These are phyloP conservation scores for Pythium rishiriense DNA, from an alignment of 352 stramenopile genomes.

Conservation along the genomic window DNA sequence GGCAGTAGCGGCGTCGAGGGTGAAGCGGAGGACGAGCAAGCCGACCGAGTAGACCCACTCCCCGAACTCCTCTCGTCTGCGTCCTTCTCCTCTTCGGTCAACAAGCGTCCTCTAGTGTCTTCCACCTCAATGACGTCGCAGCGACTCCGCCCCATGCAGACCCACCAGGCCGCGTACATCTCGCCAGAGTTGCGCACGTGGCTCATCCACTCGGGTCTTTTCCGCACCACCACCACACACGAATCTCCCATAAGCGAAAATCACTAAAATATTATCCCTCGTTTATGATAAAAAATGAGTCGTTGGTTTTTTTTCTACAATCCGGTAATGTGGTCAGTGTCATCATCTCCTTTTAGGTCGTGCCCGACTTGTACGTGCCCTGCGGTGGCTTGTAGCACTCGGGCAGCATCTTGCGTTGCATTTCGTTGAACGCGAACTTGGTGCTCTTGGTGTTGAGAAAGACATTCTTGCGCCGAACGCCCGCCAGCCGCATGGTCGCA, in stretches of 20 bases:
- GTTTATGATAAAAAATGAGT: too few relatives aligned
- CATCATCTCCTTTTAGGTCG: too few relatives aligned
- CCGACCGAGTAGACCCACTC: slow-evolving; percentile 17
- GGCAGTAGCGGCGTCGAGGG: background rate
- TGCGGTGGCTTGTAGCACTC: slow-evolving; percentile 83
- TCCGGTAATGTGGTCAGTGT: too few relatives aligned
- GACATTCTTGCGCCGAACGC: slow-evolving; percentile 78
- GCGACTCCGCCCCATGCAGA: slow-evolving; percentile 15
- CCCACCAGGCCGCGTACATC: slow-evolving; percentile 61
- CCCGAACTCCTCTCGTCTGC: slow-evolving; percentile 5
- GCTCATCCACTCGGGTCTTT: slow-evolving; percentile 51
- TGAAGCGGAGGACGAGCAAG: slow-evolving; percentile 8
- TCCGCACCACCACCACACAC: slow-evolving; percentile 29
- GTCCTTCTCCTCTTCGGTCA: background rate
- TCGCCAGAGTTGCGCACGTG: slow-evolving; percentile 53
- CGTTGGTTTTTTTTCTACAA: background rate
- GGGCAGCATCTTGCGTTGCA: slow-evolving; percentile 84
- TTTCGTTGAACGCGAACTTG: slow-evolving; percentile 88
- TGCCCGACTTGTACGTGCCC: slow-evolving; percentile 85
- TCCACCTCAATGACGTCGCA: slow-evolving; percentile 24
- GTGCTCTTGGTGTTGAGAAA: slow-evolving; percentile 83
- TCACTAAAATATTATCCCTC: background rate
- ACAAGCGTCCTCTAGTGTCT: background rate
- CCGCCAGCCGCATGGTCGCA: slow-evolving; percentile 73
- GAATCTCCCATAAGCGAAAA: too few relatives aligned